These are phyloP conservation scores for Podila horticola DNA, from an alignment of 192 early-diverging fungal species.

Conservation along the genomic window DNA sequence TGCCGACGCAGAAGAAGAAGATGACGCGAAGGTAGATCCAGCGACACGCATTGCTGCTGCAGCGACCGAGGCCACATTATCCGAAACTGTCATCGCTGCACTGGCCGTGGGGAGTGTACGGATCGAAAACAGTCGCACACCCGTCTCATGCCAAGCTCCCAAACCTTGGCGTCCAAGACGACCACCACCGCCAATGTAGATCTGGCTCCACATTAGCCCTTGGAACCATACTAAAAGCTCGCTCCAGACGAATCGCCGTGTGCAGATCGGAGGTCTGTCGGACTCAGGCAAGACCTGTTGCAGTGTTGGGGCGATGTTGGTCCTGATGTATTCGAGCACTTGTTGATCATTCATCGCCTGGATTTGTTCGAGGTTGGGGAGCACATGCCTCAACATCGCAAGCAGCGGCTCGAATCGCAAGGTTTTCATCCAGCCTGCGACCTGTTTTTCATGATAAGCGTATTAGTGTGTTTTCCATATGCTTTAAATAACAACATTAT, in stretches of 20 bases:
- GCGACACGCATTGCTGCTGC: conserved; percentile 11
- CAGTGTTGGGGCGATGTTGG: conserved; percentile 55
- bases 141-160: conserved; percentile 75
- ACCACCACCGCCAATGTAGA: conserved; percentile 67
- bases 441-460: not conserved
- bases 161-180: conserved; percentile 51
- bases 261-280: conserved; percentile 55
- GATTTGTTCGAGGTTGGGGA: conserved; percentile 74
- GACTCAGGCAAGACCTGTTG: conserved; percentile 34
- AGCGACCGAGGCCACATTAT: conserved; percentile 9
- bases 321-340: conserved; percentile 63
- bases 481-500: conserved; percentile 26
- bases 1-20: not conserved
- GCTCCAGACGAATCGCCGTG: conserved; percentile 69
- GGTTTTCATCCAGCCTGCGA: conserved; percentile 43
- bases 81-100: not conserved
- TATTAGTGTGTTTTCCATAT: not conserved
- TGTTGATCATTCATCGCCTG: conserved; percentile 71
- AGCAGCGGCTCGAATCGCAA: conserved; percentile 79
- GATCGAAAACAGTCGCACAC: conserved; percentile 66
- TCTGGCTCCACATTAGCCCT: conserved; percentile 75
- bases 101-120: not conserved
- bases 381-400: conserved; percentile 69
- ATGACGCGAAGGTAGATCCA: conserved; percentile 9
- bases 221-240: conserved; percentile 78